Evolutionary conservation across 805 yeast species (phyloP).

Genomic region (Maudiozyma serrabonitensis): DNA sequence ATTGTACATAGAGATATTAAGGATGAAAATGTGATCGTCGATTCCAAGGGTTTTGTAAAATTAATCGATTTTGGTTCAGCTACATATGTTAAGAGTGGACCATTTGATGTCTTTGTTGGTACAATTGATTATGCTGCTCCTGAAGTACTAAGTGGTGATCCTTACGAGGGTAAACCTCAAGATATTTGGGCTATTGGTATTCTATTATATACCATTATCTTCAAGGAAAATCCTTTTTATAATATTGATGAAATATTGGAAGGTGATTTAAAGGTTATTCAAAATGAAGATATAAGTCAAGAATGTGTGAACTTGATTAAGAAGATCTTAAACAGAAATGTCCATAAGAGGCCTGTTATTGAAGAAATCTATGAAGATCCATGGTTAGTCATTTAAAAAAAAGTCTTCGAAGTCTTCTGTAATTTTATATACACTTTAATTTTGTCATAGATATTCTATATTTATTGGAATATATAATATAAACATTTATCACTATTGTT

Average conservation of each 20-base stretch:
- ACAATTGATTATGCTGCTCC: constrained; percentile 98
- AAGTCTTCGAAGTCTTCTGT: neutral
- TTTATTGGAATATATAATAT: neutral
- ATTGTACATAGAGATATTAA: constrained; percentile 91
- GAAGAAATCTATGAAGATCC: constrained; percentile 55
- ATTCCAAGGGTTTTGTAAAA: constrained; percentile 68
- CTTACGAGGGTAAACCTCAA: constrained; percentile 88
- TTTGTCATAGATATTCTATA: neutral
- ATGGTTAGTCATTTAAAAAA: constrained; percentile 41
- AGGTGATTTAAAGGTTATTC: constrained; percentile 58
- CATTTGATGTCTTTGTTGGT: constrained; percentile 95
- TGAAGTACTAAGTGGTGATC: constrained; percentile 80
- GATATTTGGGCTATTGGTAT: constrained; percentile 97
- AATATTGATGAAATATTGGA: constrained; percentile 93
- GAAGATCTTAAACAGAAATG: constrained; percentile 58
- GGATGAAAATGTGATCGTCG: constrained; percentile 89
- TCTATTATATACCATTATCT: constrained; percentile 75
- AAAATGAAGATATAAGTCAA: constrained; percentile 36
- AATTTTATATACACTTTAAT: neutral
- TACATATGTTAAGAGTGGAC: constrained; percentile 82
- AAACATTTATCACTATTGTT: neutral
- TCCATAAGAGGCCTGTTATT: constrained; percentile 62
- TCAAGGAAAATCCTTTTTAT: constrained; percentile 91
- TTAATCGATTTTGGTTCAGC: constrained; percentile 94
- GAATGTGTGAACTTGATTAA: constrained; percentile 52